Base-by-base conservation (phyloP, 2,329 filamentous ascomycete genomes). In the Neophaeococcomyces aloes region DNA sequence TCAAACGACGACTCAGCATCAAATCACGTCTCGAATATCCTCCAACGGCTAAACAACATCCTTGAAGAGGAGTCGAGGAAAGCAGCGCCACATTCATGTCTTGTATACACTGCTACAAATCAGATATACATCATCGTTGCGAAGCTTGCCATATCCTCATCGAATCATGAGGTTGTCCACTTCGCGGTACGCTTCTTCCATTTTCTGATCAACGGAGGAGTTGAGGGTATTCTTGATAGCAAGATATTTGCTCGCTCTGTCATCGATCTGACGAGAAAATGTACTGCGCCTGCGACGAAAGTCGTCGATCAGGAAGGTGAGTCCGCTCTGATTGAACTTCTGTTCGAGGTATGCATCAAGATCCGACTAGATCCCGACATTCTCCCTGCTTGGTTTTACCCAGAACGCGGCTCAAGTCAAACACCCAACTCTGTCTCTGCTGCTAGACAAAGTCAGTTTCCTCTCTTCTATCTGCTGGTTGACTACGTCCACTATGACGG, bases 401-500 rank as follows among this genome's bases (percentile, higher is more conserved):
- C 78, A 6, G 70, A 71, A 17, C 62, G 59, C 42, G 58, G 61
- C 2, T 56, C 63, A 14, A 57, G 59, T 3, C 60, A 64, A 54
- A 56, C 60, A 55, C 62, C 64, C 33, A 63, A 62, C 14, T 62
- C 68, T 21, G 83, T 84, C 1, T 88, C 87, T 2, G 78, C 82
- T 38, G 91, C 85, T 4, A 83, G 93, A 58, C 83, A 87, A 61
- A 84, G 87, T 53, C 89, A 96, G 58, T 98, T 98, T 53, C 91
- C 91, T 0, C 67, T 98, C 1, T 96, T 95, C 65, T 96, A 96
- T 60, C 76, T 96, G 31, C 70, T 98, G 52, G 85, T 98, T 59
- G 88, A 98, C 60, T 94, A 94, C 60, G 93, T 98, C 42, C 89
- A 98, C 58, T 83, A 94, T 53, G 89, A 95, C 59, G 91, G 91